Conservation (phyloP, 108 stramenopile species). For the Pseudonitzschia delicatissima region DNA sequence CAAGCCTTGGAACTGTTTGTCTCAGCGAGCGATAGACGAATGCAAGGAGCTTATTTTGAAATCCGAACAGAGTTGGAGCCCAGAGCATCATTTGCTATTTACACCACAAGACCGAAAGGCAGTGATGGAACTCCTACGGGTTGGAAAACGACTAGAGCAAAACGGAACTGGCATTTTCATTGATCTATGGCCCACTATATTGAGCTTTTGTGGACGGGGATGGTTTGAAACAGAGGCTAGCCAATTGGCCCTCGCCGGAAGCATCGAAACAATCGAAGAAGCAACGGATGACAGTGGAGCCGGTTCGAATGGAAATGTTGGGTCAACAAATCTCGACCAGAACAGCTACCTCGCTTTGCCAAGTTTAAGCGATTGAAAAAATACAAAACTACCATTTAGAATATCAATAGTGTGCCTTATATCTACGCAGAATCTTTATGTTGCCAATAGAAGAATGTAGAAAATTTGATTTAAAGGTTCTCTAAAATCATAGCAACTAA, state of each 20-base stretch:
- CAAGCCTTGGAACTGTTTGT: constrained; percentile 89
- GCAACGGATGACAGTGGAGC: neutral
- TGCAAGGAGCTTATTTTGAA: constrained; percentile 67
- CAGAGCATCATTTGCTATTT: constrained; percentile 70
- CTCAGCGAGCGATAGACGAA: constrained; percentile 77
- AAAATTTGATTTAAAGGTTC: neutral
- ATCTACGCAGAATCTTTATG: neutral
- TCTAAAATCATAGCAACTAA: neutral
- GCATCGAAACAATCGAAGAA: neutral
- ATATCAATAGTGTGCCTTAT: neutral
- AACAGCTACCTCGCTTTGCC: constrained; percentile 26
- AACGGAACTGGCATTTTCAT: constrained; percentile 63
- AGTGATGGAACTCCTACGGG: constrained; percentile 68
- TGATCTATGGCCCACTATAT: constrained; percentile 75
- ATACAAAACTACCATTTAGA: neutral
- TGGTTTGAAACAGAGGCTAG: constrained; percentile 68
- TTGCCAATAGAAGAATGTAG: too few relatives aligned
- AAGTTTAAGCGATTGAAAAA: neutral
- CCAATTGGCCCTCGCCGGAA: constrained; percentile 4
- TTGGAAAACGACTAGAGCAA: constrained; percentile 81
- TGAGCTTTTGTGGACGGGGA: constrained; percentile 81
- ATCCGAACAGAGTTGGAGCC: constrained; percentile 78
- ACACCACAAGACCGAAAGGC: constrained; percentile 72
- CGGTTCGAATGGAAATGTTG: constrained; percentile 3
- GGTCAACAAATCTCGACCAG: neutral